These are phyloP conservation scores for Miscanthus lutarioriparius DNA, from an alignment of 176 grass and related monocot species.

Conservation along the genomic window DNA sequence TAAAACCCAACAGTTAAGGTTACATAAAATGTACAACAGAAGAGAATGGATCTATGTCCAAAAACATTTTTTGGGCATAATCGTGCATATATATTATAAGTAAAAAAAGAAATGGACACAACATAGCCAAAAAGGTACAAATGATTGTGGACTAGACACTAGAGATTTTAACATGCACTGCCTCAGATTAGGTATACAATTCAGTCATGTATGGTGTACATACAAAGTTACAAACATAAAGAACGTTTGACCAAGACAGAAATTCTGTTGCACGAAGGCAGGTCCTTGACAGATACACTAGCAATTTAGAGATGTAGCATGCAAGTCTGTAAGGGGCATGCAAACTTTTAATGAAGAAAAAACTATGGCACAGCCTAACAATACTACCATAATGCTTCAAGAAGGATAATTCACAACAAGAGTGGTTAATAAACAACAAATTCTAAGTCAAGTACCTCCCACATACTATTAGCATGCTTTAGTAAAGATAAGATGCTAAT, in stretches of 20 bases:
- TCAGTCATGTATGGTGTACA: background rate
- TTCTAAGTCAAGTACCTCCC: too few relatives aligned
- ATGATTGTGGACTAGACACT: background rate
- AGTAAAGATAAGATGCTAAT: background rate
- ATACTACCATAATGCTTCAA: constrained; percentile 11
- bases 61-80: background rate
- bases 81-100: background rate
- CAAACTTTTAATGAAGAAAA: background rate
- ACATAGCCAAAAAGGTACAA: background rate
- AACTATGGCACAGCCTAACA: background rate
- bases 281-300: background rate
- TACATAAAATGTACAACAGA: background rate
- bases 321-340: background rate
- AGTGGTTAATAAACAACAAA: background rate
- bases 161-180: background rate
- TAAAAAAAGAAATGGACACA: background rate
- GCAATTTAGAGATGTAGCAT: background rate
- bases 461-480: background rate
- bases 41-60: background rate
- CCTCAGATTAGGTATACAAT: background rate
- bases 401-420: constrained; percentile 13
- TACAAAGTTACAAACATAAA: background rate
- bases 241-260: background rate
- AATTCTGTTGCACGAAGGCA: background rate
- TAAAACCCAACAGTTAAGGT: background rate